Base-by-base conservation (phyloP, 345 rosid genomes). In the Linum usitatissimum region DNA sequence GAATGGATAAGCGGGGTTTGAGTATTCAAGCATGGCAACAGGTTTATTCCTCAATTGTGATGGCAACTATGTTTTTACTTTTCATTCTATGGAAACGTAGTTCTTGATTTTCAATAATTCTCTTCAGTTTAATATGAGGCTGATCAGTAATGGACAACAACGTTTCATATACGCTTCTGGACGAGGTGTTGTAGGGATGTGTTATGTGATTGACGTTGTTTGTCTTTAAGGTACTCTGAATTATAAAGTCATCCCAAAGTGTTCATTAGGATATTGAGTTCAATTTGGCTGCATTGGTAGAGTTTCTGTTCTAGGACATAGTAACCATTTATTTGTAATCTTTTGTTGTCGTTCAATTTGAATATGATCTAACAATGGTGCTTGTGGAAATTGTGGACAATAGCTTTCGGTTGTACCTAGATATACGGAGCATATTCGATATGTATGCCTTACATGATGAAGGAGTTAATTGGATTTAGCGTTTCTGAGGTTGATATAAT, bases 11-110 rank as follows among this genome's bases (percentile, higher is more conserved):
- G 77, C 77, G 85, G 71, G 86, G 88, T 53, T 38, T 64, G 40
- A 79, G 83, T 51, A 84, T 90, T 72, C 92, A 90, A 77, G 79
- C 83, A 13, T 93, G 99, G 99, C 85, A 90, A 73, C 90, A 85
- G 93, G 89, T 86, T 68, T 1, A 5, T 63, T 20, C 7, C 51
- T 9, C 14, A 45, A 45, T 45, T 12, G 51, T 45, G 51, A 2
- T 45, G 17, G 7, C 51, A 45, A 15, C 51, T 15, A 45, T 10
- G 17, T 34, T 45, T 45, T 45, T 45, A 45, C 51, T 12, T 45
- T 45, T 45, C 51, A 45, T 15, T 45, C 17, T 45, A 9, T 45
- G 17, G 51, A 45, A 45, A 45, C 17, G 15, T 13, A 45, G 51
- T 45, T 45, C 15, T 45, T 45, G 51, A 45, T 15, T 45, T 45